Conservation (phyloP, 495 filamentous ascomycete genomes). For the Penicillium goetzii region DNA sequence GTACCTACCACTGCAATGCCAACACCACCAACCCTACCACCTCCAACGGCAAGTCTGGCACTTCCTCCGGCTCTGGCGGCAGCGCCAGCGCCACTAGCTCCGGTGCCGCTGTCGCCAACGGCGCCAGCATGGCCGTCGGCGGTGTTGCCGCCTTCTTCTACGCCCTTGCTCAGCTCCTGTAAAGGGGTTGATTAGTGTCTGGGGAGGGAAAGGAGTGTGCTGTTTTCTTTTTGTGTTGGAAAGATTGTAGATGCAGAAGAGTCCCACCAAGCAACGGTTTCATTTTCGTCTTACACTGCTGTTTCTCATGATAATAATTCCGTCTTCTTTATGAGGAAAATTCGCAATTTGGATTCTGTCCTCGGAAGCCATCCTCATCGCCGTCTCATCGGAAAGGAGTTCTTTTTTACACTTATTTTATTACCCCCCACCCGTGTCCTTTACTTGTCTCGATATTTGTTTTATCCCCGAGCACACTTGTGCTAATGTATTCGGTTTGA, state of each 20-base stretch:
- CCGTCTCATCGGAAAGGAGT: constrained; percentile 32
- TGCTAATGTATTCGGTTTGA: constrained; percentile 34
- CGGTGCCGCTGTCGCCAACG: constrained; percentile 45
- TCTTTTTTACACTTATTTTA: constrained; percentile 26
- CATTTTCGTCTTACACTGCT: constrained; percentile 43
- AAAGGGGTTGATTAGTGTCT: constrained; percentile 27
- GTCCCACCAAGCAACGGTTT: constrained; percentile 43
- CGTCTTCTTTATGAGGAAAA: constrained; percentile 48
- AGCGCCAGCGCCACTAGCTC: constrained; percentile 39
- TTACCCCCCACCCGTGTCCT: constrained; percentile 18
- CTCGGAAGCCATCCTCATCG: constrained; percentile 28
- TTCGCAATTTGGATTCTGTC: constrained; percentile 37
- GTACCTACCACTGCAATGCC: constrained; percentile 61
- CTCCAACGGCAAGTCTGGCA: constrained; percentile 43
- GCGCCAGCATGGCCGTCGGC: constrained; percentile 47
- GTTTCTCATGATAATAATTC: constrained; percentile 56
- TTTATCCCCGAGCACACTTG: background rate
- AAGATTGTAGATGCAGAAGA: constrained; percentile 36
- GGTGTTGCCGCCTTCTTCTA: constrained; percentile 50
- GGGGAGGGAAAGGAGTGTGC: constrained; percentile 13
- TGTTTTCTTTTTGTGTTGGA: constrained; percentile 15
- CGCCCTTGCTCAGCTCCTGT: constrained; percentile 52
- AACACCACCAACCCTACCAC: constrained; percentile 46
- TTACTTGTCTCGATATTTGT: constrained; percentile 5
- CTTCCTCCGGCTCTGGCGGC: constrained; percentile 38